phyloP scores from a whole-genome alignment of 2,329 filamentous ascomycete genomes.

The Colletotrichum gigasporum region DNA sequence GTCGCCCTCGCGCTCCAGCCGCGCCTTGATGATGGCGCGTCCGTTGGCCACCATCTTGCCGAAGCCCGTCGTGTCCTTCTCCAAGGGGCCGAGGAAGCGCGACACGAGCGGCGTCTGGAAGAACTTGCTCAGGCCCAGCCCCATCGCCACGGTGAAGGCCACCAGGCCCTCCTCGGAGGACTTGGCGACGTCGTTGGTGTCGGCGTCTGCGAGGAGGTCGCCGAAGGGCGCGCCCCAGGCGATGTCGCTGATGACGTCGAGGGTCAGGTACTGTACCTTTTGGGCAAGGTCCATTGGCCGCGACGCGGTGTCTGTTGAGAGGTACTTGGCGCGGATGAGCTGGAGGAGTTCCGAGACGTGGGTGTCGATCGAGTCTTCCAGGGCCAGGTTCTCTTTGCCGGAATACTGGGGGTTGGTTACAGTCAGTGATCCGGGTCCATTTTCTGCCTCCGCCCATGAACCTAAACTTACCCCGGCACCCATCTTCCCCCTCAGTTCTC shows the following conservation, averaged over 20 bases:
- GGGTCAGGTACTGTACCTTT: constrained; percentile 59
- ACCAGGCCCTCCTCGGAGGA: constrained; percentile 46
- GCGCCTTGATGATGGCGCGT: constrained; percentile 23
- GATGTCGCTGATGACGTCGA: constrained; percentile 64
- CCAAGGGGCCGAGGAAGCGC: constrained; percentile 23
- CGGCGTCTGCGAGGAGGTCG: constrained; percentile 53
- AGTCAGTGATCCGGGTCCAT: background rate
- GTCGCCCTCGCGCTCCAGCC: constrained; percentile 14
- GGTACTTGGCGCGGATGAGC: constrained; percentile 55
- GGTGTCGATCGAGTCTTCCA: constrained; percentile 54
- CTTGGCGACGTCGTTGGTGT: constrained; percentile 57
- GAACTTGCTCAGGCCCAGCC: constrained; percentile 24
- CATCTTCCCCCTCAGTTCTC: constrained; percentile 51
- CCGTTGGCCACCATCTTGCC: constrained; percentile 34
- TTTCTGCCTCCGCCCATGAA: background rate
- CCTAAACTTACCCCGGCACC: constrained; percentile 43
- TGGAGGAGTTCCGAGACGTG: constrained; percentile 54
- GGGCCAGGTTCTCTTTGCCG: constrained; percentile 54
- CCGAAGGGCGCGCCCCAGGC: constrained; percentile 60
- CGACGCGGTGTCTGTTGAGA: constrained; percentile 41
- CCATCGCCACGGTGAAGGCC: constrained; percentile 29
- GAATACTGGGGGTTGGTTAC: constrained; percentile 52
- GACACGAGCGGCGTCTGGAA: constrained; percentile 20
- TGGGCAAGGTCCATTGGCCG: constrained; percentile 55
- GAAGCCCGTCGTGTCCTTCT: constrained; percentile 24